phyloP scores from a whole-genome alignment of 345 rosid species.

The Salix koriyanagi region DNA sequence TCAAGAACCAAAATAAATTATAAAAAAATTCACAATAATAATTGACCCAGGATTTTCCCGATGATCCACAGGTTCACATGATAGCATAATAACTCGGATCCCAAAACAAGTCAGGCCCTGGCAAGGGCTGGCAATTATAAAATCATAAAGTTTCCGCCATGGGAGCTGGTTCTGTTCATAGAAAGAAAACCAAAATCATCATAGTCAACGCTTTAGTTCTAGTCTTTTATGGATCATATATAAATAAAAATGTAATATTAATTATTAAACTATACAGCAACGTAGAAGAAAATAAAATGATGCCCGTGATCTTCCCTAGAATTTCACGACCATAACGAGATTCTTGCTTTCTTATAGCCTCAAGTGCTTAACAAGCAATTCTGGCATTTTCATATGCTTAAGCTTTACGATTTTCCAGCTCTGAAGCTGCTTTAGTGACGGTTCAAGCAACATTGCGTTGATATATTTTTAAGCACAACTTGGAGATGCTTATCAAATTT shows the following conservation, averaged over 20 bases:
- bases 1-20: too few species aligned
- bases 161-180: not conserved
- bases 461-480: slow-evolving; percentile 1
- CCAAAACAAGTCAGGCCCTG: too few species aligned
- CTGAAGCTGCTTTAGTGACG: slow-evolving; percentile 14
- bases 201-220: not conserved
- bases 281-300: not conserved
- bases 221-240: not conserved
- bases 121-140: too few species aligned
- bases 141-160: not conserved
- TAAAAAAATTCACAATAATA: too few species aligned
- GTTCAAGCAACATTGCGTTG: not conserved
- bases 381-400: slow-evolving; percentile 16
- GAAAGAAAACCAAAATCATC: not conserved
- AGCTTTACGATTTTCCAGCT: slow-evolving; percentile 36
- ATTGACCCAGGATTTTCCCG: too few species aligned
- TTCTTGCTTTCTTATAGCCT: slow-evolving; percentile 20
- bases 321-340: slow-evolving; percentile 24
- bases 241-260: not conserved
- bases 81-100: too few species aligned
- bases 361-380: not conserved
- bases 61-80: too few species aligned
- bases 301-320: not conserved
- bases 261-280: not conserved
- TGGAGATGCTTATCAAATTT: not conserved